Percentiles rank a stretch among this genome's conserved stretches.
Evolutionary conservation across 768 basidiomycete genomes (phyloP).

Genomic region (Hericium alpestre): DNA sequence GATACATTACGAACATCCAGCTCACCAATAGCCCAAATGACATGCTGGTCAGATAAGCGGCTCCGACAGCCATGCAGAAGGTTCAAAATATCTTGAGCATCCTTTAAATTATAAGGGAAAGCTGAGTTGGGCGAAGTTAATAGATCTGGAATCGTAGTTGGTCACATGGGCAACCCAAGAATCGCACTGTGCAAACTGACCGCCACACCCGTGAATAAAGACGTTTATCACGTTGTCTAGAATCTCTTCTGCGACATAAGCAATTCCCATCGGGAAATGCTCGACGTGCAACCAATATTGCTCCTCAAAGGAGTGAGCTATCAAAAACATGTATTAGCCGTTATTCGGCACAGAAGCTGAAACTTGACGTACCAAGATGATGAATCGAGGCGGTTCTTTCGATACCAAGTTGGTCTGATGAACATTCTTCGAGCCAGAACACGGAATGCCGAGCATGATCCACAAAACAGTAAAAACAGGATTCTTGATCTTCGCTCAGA

Average conservation of each 20-base stretch:
- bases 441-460: not conserved
- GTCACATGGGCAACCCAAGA: not conserved
- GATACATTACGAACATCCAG: too few relatives aligned
- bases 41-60: too few relatives aligned
- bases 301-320: not conserved
- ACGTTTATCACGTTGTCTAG: not conserved
- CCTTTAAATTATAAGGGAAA: not conserved
- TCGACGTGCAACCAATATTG: slow-evolving; percentile 2
- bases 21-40: too few relatives aligned
- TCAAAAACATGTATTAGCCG: not conserved
- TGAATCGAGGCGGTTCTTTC: not conserved
- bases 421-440: not conserved
- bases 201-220: not conserved
- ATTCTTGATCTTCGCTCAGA: not conserved
- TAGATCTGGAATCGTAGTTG: not conserved
- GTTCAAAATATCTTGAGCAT: not conserved
- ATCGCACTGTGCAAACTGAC: not conserved
- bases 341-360: not conserved
- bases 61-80: not conserved
- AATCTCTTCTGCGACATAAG: not conserved
- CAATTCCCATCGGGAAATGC: not conserved
- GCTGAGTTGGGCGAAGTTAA: not conserved
- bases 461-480: not conserved
- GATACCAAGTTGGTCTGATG: not conserved
- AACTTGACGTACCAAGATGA: not conserved